A percentile compares a stretch with the other conserved stretches of the same genome.
These are phyloP conservation scores for Amanita polypyramis DNA, from an alignment of 768 basidiomycete species.

Conservation along the genomic window DNA sequence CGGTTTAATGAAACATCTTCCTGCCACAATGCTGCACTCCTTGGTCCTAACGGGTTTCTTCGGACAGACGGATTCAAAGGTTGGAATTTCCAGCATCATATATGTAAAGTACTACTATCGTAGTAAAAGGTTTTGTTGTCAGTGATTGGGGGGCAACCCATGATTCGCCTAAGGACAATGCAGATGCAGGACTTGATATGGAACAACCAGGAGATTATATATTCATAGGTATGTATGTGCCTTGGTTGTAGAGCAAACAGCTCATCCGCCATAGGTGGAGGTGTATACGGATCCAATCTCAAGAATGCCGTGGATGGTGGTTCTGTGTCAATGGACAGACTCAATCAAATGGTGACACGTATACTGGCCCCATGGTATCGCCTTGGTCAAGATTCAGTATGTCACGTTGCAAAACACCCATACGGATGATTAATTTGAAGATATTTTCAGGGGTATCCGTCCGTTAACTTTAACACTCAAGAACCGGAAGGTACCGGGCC, in stretches of 20 bases:
- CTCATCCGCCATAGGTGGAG: slow-evolving; percentile 19
- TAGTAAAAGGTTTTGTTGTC: slow-evolving; percentile 30
- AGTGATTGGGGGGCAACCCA: slow-evolving; percentile 46
- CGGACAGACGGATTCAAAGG: slow-evolving; percentile 34
- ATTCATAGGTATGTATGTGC: slow-evolving; percentile 24
- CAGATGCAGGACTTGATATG: slow-evolving; percentile 39
- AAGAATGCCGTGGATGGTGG: slow-evolving; percentile 26
- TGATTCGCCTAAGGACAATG: slow-evolving; percentile 33
- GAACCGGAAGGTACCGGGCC: slow-evolving; percentile 34
- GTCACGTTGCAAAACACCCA: neutral
- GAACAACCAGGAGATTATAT: slow-evolving; percentile 42
- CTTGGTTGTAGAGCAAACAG: neutral
- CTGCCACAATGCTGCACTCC: slow-evolving; percentile 45
- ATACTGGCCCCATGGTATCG: slow-evolving; percentile 36
- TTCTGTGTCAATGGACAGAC: slow-evolving; percentile 20
- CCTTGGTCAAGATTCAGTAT: slow-evolving; percentile 37
- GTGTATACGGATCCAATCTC: slow-evolving; percentile 19
- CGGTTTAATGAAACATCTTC: slow-evolving; percentile 51
- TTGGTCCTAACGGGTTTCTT: slow-evolving; percentile 31
- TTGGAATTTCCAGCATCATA: slow-evolving; percentile 7
- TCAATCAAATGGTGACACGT: slow-evolving; percentile 36
- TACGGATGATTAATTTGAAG: neutral
- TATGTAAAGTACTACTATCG: neutral
- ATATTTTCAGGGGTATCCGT: slow-evolving; percentile 28
- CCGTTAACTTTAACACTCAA: slow-evolving; percentile 36